Base-by-base conservation (phyloP, 2,329 filamentous ascomycete genomes). In the Pseudogymnoascus sp. region DNA sequence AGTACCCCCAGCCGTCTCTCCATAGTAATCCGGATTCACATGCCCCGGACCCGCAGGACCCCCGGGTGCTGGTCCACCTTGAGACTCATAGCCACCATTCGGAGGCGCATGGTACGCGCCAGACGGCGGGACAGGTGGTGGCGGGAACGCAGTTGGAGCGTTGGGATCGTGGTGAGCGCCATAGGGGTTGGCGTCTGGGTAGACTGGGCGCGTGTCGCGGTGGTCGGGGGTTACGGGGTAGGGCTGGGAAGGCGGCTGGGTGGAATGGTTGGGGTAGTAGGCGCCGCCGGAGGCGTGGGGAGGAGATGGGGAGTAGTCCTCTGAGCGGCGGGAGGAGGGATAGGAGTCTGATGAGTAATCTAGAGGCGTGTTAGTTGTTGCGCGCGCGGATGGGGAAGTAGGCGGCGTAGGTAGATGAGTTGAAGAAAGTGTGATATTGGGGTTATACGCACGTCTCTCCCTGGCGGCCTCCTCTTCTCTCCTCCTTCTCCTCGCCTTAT, bases 401-500 rank as follows among this genome's bases (percentile, higher is more conserved):
- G n/a, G n/a, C n/a, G n/a, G n/a, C n/a, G 12, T 58, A 25, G 15
- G 15, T n/a, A 6, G 57, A 12, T 22, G 18, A 3, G 15, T 9
- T 5, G 12, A 11, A 58, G 5, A 38, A 58, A 14, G 4, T 22
- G 12, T 22, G 9, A 11, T 39, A 3, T 43, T 14, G 4, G 37
- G 28, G 15, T 35, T n/a, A 53, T 53, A 60, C 59, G 39, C 43
- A 60, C 59, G 59, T 60, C 59, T 59, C 33, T 33, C 38, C 60
- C 61, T 57, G 58, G 43, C 25, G 8, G 69, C 36, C 20, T 71
- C 70, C 73, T 73, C 64, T 70, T 74, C 66, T 72, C 73, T 65
- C 67, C 68, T 73, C 67, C 68, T 69, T 62, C 65, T 79, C 76
- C 70, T 73, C 67, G 83, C 79, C 63, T 79, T 77, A 63, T 80